Conservation (phyloP, 805 yeast species). For the Citeromyces matritensis region DNA sequence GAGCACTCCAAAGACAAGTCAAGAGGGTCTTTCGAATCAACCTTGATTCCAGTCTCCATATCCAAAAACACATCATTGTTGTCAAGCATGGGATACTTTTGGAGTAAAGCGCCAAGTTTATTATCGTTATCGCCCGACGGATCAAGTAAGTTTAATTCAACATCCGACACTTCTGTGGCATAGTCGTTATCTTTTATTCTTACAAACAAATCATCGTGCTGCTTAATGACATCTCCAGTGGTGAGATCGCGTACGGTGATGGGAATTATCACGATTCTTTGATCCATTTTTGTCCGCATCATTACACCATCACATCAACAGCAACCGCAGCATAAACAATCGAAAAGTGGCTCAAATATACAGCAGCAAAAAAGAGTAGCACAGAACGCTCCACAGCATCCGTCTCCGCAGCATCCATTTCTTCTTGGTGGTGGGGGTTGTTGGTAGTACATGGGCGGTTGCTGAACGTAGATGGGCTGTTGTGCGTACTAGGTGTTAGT, state of each 20-base stretch:
- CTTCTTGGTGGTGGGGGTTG: slow-evolving; percentile 2
- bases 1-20: no score
- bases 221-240: not conserved
- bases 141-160: no score
- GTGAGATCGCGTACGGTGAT: no score
- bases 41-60: not conserved
- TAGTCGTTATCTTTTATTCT: not conserved
- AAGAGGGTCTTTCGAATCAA: not conserved
- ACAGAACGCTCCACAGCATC: slow-evolving; percentile 3
- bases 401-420: slow-evolving; percentile 2
- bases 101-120: no score
- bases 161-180: no score
- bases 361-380: slow-evolving; percentile 3
- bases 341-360: slow-evolving; percentile 3
- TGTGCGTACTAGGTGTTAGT: not conserved
- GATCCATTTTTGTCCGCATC: no score
- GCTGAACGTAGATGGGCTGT: slow-evolving; percentile 1
- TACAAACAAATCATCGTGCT: not conserved
- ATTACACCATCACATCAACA: no score
- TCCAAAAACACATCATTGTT: no score
- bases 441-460: slow-evolving; percentile 3
- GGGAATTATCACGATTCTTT: no score
- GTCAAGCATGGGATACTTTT: not conserved
- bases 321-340: not conserved
- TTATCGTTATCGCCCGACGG: no score